phyloP scores from a whole-genome alignment of 371 early-diverging fungal genomes.

The Umbelopsis sp. region DNA sequence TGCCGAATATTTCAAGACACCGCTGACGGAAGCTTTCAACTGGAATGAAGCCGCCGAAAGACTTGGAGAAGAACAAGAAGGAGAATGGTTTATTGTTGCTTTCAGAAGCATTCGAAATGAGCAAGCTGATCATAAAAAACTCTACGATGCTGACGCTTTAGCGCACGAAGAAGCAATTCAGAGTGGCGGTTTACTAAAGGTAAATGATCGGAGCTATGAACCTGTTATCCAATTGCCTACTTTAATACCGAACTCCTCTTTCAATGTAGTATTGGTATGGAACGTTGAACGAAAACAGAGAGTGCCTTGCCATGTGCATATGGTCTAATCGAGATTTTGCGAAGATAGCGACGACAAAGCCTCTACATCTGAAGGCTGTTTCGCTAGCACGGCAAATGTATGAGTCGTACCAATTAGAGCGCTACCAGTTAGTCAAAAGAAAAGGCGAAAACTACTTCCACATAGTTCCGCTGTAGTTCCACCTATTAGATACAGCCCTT shows the following conservation, averaged over 20 bases:
- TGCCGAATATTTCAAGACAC: slow-evolving; percentile 29
- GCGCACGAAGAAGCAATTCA: slow-evolving; percentile 54
- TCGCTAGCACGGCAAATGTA: slow-evolving; percentile 46
- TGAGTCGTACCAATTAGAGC: slow-evolving; percentile 46
- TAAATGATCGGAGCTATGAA: not conserved
- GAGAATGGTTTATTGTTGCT: slow-evolving; percentile 51
- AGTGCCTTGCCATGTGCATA: slow-evolving; percentile 57
- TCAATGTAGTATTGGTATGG: slow-evolving; percentile 53
- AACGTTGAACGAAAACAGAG: slow-evolving; percentile 43
- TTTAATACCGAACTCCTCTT: not conserved
- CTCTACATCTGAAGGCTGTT: slow-evolving; percentile 40
- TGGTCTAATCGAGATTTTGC: slow-evolving; percentile 52
- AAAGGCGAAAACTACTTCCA: slow-evolving; percentile 35
- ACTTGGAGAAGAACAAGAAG: slow-evolving; percentile 28
- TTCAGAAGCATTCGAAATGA: slow-evolving; percentile 49
- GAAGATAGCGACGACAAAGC: slow-evolving; percentile 41
- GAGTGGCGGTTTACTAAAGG: slow-evolving; percentile 53
- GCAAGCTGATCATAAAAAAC: slow-evolving; percentile 34
- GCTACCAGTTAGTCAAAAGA: slow-evolving; percentile 42
- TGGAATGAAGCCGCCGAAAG: slow-evolving; percentile 34
- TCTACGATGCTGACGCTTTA: slow-evolving; percentile 47
- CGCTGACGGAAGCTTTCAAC: slow-evolving; percentile 31
- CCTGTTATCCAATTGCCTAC: not conserved
- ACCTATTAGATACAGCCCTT: not conserved
- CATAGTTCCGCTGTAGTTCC: slow-evolving; percentile 20